Percentiles rank a stretch among this genome's conserved stretches.
phyloP scores from a whole-genome alignment of 495 filamentous ascomycete species.

The Penicillium diatomitis region DNA sequence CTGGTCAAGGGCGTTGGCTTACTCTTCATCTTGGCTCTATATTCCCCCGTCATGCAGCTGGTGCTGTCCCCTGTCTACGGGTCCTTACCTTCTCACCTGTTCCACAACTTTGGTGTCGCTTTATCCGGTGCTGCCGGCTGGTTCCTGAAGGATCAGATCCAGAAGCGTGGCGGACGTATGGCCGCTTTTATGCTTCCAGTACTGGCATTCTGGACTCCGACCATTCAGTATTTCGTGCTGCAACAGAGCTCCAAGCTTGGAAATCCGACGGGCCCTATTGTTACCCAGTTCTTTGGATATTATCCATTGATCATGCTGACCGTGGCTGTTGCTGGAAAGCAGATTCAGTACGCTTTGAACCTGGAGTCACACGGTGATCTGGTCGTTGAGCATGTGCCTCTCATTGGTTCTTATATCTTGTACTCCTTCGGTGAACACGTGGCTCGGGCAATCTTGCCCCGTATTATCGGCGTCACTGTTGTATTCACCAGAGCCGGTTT shows the following conservation, averaged over 20 bases:
- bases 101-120: constrained; percentile 58
- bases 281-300: constrained; percentile 63
- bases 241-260: constrained; percentile 54
- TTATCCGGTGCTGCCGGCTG: constrained; percentile 54
- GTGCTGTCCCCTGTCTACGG: constrained; percentile 81
- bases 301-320: constrained; percentile 65
- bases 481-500: constrained; percentile 62
- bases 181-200: constrained; percentile 49
- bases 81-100: constrained; percentile 59
- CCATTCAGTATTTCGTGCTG: constrained; percentile 59
- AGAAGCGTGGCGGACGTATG: constrained; percentile 28
- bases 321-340: constrained; percentile 52
- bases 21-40: constrained; percentile 60
- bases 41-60: constrained; percentile 64
- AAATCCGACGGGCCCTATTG: constrained; percentile 58
- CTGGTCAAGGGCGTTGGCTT: constrained; percentile 33
- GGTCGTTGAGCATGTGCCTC: constrained; percentile 47
- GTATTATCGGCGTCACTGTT: constrained; percentile 49
- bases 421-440: constrained; percentile 51
- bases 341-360: constrained; percentile 48
- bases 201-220: constrained; percentile 64
- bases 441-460: constrained; percentile 40
- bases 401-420: constrained; percentile 52
- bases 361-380: constrained; percentile 46
- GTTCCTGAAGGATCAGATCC: constrained; percentile 45